phyloP scores from a whole-genome alignment of 169 alveolate genomes.

The Condylostoma magnum region DNA sequence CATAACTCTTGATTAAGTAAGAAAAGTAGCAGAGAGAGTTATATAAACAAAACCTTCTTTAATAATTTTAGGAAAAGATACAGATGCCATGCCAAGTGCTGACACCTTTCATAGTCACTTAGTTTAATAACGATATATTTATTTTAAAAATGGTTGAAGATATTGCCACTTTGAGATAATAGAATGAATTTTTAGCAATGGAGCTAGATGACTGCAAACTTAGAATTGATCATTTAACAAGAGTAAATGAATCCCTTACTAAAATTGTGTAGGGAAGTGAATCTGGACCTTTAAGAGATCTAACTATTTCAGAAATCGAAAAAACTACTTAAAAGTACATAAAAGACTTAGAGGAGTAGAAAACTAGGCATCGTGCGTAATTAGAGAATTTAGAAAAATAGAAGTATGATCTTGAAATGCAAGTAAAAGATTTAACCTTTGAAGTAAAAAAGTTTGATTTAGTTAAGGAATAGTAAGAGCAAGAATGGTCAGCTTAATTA shows the following conservation, averaged over 20 bases:
- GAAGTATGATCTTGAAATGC: not conserved
- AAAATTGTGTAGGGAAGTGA: no score
- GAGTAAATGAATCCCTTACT: constrained; percentile 1
- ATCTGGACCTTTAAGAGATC: no score
- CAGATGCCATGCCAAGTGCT: constrained; percentile 10
- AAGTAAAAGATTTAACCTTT: not conserved
- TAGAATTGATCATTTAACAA: constrained; percentile 8
- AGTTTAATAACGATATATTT: no score
- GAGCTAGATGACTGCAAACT: constrained; percentile 16
- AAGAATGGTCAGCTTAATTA: not conserved
- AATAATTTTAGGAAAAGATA: constrained; percentile 2
- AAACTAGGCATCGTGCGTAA: not conserved
- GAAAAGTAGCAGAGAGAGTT: not conserved
- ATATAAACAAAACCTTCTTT: constrained; percentile 1
- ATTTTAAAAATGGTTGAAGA: no score
- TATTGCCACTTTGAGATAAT: constrained; percentile 8
- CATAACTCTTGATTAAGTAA: constrained; percentile 11
- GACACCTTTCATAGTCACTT: constrained; percentile 25
- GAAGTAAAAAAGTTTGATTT: not conserved
- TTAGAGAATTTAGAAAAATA: not conserved
- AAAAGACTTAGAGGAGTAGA: constrained; percentile 6
- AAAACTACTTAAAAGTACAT: not conserved
- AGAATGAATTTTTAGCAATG: constrained; percentile 8
- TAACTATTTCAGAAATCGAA: not conserved
- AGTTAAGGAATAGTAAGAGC: not conserved